Evolutionary conservation across 768 basidiomycete species (phyloP), one percentile per base, ranked within the genome.

Genomic region (Auricularia sp.): DNA sequence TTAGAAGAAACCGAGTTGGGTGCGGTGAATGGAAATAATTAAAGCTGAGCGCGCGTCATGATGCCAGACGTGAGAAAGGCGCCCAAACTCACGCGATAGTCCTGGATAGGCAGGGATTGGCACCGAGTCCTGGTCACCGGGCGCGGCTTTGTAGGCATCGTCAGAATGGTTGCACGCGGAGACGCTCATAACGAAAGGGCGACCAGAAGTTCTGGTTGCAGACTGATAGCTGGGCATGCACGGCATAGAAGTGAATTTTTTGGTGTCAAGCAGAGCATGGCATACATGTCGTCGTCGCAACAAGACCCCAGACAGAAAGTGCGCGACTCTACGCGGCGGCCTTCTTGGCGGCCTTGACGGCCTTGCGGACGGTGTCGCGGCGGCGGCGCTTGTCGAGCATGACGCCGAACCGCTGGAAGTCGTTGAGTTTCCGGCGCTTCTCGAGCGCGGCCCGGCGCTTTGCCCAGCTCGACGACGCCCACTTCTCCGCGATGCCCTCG

Each of bases 361-460:
- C 71, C 79, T 92, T 92, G 75, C 88, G 82, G 35, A 91, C 88
- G 10, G 76, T 74, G 72, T 95, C 93, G 68, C 91, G 79, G 74
- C 93, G 81, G 73, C 82, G 80, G 84, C 91, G 94, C 88, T 98
- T 97, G 66, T 84, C 84, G 70, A 97, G 72, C 85, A 91, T 86
- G 66, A 95, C 85, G 70, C 83, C 76, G 81, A 98, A 98, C 64
- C 95, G 86, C 66, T 86, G 91, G 76, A 98, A 98, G 80, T 99
- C 96, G 77, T 85, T 88, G 65, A 92, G 73, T 72, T 81, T 79
- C 76, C 87, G 82, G 73, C 94, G 83, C 76, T 83, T 84, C 77
- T 87, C 81, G 63, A 83, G 75, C 12, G 91, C 87, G 53, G 82
- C 83, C 61, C 91, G 85, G 80, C 86, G 93, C 80, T 91, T 85